Conservation (phyloP, 2,329 filamentous ascomycete genomes). For the Aspergillus sp. region DNA sequence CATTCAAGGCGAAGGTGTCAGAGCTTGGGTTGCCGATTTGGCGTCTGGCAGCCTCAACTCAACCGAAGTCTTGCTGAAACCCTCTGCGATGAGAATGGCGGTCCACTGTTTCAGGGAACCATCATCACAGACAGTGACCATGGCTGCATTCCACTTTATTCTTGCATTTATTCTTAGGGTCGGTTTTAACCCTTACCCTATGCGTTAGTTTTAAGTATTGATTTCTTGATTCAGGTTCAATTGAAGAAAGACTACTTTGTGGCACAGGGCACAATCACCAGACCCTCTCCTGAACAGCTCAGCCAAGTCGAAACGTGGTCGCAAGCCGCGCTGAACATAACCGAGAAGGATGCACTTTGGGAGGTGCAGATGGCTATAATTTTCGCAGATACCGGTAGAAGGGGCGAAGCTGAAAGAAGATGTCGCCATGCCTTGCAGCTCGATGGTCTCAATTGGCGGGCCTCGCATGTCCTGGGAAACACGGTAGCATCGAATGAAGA, state of each 20-base stretch:
- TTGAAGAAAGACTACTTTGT: too few species aligned
- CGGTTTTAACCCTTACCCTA: too few species aligned
- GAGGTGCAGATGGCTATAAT: constrained; percentile 18
- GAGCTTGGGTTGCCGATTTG: background rate
- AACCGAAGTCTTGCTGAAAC: background rate
- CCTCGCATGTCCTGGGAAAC: constrained; percentile 14
- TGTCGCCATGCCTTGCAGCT: constrained; percentile 14
- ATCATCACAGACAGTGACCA: too few species aligned
- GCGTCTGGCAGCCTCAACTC: background rate
- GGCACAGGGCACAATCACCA: too few species aligned
- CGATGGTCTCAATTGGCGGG: constrained; percentile 16
- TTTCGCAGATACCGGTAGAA: constrained; percentile 8
- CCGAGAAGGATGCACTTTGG: constrained; percentile 11
- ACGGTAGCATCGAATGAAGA: constrained; percentile 9
- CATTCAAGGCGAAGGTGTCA: background rate
- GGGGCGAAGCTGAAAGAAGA: constrained; percentile 12
- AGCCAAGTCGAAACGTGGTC: constrained; percentile 10
- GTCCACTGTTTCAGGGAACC: background rate
- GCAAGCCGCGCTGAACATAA: constrained; percentile 1
- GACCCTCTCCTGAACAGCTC: constrained; percentile 4
- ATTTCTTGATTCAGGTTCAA: too few species aligned
- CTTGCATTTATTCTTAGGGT: too few species aligned
- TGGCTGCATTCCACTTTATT: too few species aligned
- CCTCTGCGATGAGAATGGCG: background rate
- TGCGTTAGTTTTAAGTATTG: too few species aligned